Base-by-base conservation (phyloP, 768 basidiomycete species). In the Clavulina sp. region DNA sequence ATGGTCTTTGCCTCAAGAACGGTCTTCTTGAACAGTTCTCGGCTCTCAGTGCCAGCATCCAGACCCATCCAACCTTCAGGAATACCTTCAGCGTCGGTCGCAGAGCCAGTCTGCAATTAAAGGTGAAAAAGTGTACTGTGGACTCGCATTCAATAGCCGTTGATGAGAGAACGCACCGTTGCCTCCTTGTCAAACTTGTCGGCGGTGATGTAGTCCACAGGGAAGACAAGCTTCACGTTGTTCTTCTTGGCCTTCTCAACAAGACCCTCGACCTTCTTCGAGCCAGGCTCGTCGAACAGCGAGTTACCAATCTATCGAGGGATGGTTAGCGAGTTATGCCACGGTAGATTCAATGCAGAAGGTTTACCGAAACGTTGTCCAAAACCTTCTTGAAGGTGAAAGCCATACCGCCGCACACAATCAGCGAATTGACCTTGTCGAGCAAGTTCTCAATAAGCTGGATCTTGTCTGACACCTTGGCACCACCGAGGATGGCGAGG, bases 381-480 rank as follows among this genome's bases (percentile, higher is more conserved):
- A 93, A 72, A 4, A 80, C 84, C 72, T 96, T 97, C 69, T 92
- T 89, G 76, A 99, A 99, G 52, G 93, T 99, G 70, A 95, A 99
- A 32, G 88, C 86, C 93, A 99, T 99, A 28, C 93, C 93, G 61
- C 93, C 93, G 57, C 88, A 84, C 59, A 99, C 85, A 64, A 99
- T 96, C 57, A 99, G 71, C 23, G 84, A 85, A 69, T 99, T 72
- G 67, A 53, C 88, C 77, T 97, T 92, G 71, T 96, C 93, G 58
- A 99, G 73, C 84, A 99, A 84, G 73, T 95, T 95, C 60, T 99
- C 92, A 64, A 99, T 99, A 53, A 99, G 72, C 65, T 91, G 86
- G 59, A 99, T 95, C 72, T 99, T 99, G 70, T 99, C 93, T 18
- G 89, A 93, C 43, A 99, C 89, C 70, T 99, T 99, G 51, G 93